These are phyloP conservation scores for Backusella australiensis DNA, from an alignment of 192 early-diverging fungal species.

Conservation along the genomic window DNA sequence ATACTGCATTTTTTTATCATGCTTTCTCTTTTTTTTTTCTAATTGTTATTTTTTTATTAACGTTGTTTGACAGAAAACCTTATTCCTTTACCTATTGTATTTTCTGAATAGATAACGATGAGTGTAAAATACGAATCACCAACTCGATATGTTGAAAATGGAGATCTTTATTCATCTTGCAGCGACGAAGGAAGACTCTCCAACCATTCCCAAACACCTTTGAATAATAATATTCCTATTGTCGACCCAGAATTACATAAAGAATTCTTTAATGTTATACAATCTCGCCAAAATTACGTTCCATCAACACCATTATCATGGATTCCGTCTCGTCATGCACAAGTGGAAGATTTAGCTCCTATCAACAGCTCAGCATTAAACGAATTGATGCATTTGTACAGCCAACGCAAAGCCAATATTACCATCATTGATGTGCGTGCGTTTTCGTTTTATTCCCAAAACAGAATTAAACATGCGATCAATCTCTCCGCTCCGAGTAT, in stretches of 20 bases:
- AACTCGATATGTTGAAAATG: neutral
- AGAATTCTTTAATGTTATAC: conserved; percentile 31
- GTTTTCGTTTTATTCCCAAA: conserved; percentile 42
- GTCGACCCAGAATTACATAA: conserved; percentile 12
- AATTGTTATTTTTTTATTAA: neutral
- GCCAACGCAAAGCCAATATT: neutral
- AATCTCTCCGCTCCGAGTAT: conserved; percentile 68
- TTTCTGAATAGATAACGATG: neutral
- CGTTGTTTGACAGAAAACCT: neutral
- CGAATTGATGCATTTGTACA: neutral
- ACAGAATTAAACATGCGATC: conserved; percentile 54
- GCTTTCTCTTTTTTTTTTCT: neutral
- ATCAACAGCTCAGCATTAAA: neutral
- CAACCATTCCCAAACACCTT: conserved; percentile 4
- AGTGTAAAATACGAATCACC: conserved; percentile 15
- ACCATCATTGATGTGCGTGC: conserved; percentile 63
- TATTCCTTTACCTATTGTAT: neutral
- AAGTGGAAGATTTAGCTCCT: conserved; percentile 7
- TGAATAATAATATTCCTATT: conserved; percentile 10
- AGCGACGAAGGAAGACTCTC: neutral
- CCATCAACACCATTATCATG: neutral
- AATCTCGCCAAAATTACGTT: conserved; percentile 13
- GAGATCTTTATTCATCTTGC: neutral
- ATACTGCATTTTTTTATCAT: neutral
- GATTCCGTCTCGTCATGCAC: neutral